A percentile compares a stretch with the other conserved stretches of the same genome.
These are phyloP conservation scores for Hirsutella minnesotensis DNA, from an alignment of 2,329 filamentous ascomycete genomes.

Conservation along the genomic window DNA sequence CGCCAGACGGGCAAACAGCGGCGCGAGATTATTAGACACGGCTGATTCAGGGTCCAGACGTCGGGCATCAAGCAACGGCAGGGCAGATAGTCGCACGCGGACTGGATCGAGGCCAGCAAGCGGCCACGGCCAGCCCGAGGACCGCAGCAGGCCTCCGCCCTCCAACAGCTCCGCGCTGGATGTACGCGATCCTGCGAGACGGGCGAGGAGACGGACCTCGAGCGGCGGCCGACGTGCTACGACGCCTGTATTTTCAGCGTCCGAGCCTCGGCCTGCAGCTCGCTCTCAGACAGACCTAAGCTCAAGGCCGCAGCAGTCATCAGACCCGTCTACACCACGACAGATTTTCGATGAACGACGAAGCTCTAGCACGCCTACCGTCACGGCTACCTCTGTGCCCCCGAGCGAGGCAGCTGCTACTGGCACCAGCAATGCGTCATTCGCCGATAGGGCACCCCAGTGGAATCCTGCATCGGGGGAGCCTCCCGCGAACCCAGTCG, in stretches of 20 bases:
- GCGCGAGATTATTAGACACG: slow-evolving; percentile 16
- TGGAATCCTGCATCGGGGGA: slow-evolving; percentile 7
- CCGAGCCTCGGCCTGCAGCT: slow-evolving; percentile 36
- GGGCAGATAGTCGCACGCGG: slow-evolving; percentile 22
- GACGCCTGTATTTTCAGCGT: slow-evolving; percentile 28
- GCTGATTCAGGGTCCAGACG: slow-evolving; percentile 13
- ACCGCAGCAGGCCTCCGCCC: slow-evolving; percentile 38
- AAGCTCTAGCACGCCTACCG: slow-evolving; percentile 26
- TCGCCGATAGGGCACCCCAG: slow-evolving; percentile 23
- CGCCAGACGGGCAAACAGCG: slow-evolving; percentile 29
- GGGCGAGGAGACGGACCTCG: slow-evolving; percentile 34
- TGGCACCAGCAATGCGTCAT: slow-evolving; percentile 18
- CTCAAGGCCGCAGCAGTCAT: slow-evolving; percentile 27
- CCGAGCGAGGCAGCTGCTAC: slow-evolving; percentile 10
- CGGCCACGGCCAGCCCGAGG: slow-evolving; percentile 29
- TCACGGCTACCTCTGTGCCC: slow-evolving; percentile 13
- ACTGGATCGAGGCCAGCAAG: slow-evolving; percentile 35
- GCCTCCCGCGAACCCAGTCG: background rate
- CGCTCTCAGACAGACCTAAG: slow-evolving; percentile 56
- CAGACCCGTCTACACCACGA: slow-evolving; percentile 23
- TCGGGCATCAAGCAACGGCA: slow-evolving; percentile 13
- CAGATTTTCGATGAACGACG: slow-evolving; percentile 29
- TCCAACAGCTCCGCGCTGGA: slow-evolving; percentile 17
- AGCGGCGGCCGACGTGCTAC: slow-evolving; percentile 46
- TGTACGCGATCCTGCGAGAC: slow-evolving; percentile 15